Evolutionary conservation across 495 filamentous ascomycete species (phyloP).

Genomic region (Penicillium tannophilum): DNA sequence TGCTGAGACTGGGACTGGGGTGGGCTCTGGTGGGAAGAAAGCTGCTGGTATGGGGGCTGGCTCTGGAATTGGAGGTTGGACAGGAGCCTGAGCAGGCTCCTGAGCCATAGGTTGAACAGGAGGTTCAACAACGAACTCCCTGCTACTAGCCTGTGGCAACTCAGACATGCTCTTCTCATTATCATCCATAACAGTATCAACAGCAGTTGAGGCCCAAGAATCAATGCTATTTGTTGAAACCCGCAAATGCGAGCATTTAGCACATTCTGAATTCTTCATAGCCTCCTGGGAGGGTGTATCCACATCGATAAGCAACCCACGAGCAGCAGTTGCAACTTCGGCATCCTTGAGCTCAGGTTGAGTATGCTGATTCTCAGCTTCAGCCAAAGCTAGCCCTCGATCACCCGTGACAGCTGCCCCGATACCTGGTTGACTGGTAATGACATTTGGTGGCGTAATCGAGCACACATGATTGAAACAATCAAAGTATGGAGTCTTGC

Average conservation of each 20-base stretch:
- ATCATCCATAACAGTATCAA: background rate
- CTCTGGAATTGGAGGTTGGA: slow-evolving; percentile 7
- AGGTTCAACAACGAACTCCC: background rate
- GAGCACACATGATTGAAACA: slow-evolving; percentile 52
- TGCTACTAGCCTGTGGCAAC: background rate
- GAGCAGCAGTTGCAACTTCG: background rate
- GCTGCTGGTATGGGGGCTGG: slow-evolving; percentile 9
- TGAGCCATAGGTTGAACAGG: slow-evolving; percentile 7
- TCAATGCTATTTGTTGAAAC: slow-evolving; percentile 18
- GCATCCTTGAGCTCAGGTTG: background rate
- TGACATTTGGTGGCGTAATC: slow-evolving; percentile 26
- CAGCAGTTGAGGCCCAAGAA: slow-evolving; percentile 18
- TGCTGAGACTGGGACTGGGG: slow-evolving; percentile 14
- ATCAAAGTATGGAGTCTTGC: slow-evolving; percentile 51
- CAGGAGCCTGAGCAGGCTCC: background rate
- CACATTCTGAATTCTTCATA: slow-evolving; percentile 8
- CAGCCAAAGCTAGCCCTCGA: slow-evolving; percentile 17
- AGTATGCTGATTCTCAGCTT: slow-evolving; percentile 11
- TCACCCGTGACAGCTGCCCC: slow-evolving; percentile 10
- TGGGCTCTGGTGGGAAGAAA: slow-evolving; percentile 9
- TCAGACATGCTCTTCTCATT: slow-evolving; percentile 17
- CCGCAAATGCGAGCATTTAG: slow-evolving; percentile 16
- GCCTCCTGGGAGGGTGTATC: slow-evolving; percentile 23
- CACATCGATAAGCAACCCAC: slow-evolving; percentile 36
- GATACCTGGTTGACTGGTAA: background rate